Base-by-base conservation (phyloP, 1,284 basidiomycete genomes). In the Ceratobasidium sp. region DNA sequence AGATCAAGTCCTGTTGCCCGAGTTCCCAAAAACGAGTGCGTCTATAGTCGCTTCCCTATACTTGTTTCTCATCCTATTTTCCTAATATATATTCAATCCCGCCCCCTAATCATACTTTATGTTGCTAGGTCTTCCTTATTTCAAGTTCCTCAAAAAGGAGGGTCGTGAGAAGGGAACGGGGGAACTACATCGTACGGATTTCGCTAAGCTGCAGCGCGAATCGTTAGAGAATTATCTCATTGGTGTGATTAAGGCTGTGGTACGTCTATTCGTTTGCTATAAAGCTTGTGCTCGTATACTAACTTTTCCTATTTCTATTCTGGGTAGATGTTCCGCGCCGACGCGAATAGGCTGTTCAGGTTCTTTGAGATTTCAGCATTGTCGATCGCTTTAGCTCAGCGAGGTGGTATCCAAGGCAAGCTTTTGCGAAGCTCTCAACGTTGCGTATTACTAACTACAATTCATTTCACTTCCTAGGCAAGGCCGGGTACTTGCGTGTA, bases 311-410 rank as follows among this genome's bases (percentile, higher is more conserved):
- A 57, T 72, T 28, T 38, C 61, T 47, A 11, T 43, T 44, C n/a
- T 47, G 16, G 13, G n/a, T 76, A 98, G 94, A 98, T 98, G 93
- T 98, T 98, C 83, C 93, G 96, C 77, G 94, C 97, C 0, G 91
- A 96, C 54, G 90, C 95, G 0, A 99, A 98, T 78, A 89, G 96
- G 28, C 83, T 99, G 0, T 92, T 93, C 74, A 91, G 91, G n/a
- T 99, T 99, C 82, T 88, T 99, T 71, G 98, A 99, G 81, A 87
- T 99, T 58, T 96, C 94, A 58, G 91, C 96, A 0, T 84, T 99
- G 32, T 96, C 93, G 1, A 89, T 98, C 69, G 82, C 89, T 6
- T 87, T 97, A 7, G 94, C 96, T 0, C 91, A 89, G 46, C 89
- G 91, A 5, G 94, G 95, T 7, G 96, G 96, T 1, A 83, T 83